Base-by-base conservation (phyloP, 176 grass and related monocot genomes). In the Saccharum officinarum region DNA sequence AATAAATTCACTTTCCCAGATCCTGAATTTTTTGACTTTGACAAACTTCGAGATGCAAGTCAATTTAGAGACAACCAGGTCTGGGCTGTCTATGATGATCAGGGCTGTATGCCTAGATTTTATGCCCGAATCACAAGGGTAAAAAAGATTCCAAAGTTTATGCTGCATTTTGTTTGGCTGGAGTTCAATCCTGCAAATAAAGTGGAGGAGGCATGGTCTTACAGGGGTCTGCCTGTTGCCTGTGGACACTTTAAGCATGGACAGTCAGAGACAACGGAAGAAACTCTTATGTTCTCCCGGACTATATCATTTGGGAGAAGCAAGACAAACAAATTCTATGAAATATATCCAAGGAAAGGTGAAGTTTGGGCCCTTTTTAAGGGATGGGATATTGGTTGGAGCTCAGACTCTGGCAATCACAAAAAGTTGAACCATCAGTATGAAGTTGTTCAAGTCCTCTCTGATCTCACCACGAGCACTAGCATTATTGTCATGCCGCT, bases 301-400 rank as follows among this genome's bases (percentile, higher is more conserved):
- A 38, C 71, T 76, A 80, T 98, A 65, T 69, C 31, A 18, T 87
- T 67, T 70, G 76, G 28, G 23, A 93, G 83, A 85, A 57, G 80
- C 42, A 86, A 69, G 76, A 89, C 31, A 80, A 85, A 55, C 66
- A 88, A 67, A 28, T 49, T 69, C 10, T 92, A 83, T 90, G 89
- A 87, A 71, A 85, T 95, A 76, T 94, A 95, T 88, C 96, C 96
- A 64, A 98, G 65, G 79, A 89, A 91, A 83, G 93, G 75, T 76
- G 93, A 98, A 61, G 80, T 95, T 83, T 98, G 96, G 93, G 91
- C 91, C 61, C 73, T 95, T 78, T 95, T 83, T 79, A 98, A 95
- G 84, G 89, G 77, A 39, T 98, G 93, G 96, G 52, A 92, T 86
- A 80, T 87, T 69, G 36, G 55, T 78, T 98, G 96, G 96, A 85